phyloP scores from a whole-genome alignment of 805 yeast genomes.

The Starmerella roubikii region DNA sequence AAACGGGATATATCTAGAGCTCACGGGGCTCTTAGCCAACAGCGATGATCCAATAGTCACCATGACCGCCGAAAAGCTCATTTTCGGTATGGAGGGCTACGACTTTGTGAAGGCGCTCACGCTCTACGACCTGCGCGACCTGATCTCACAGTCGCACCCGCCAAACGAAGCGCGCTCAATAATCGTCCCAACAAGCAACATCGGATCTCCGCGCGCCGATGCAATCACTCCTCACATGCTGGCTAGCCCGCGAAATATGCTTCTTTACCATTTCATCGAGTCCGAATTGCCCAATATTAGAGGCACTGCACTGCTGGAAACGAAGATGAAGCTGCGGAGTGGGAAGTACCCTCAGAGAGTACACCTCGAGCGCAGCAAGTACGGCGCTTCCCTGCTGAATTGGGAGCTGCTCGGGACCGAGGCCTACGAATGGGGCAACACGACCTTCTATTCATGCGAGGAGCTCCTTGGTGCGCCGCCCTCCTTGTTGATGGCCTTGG shows the following conservation, averaged over 20 bases:
- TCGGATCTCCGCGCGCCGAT: neutral
- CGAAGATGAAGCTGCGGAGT: conserved; percentile 30
- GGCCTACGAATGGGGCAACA: conserved; percentile 41
- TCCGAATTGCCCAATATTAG: conserved; percentile 26
- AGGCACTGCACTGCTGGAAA: conserved; percentile 23
- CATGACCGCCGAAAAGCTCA: conserved; percentile 43
- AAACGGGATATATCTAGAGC: conserved; percentile 30
- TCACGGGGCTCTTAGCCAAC: conserved; percentile 4
- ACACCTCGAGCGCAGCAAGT: conserved; percentile 31
- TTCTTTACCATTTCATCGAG: conserved; percentile 53
- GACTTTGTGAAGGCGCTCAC: conserved; percentile 57
- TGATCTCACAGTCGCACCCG: conserved; percentile 40
- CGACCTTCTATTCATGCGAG: conserved; percentile 51
- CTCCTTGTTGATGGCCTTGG: conserved; percentile 49
- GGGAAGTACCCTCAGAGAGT: conserved; percentile 55
- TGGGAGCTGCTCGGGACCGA: conserved; percentile 37
- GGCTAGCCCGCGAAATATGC: conserved; percentile 14
- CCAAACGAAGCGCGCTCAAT: conserved; percentile 40
- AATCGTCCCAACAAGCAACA: conserved; percentile 32
- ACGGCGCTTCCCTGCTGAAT: conserved; percentile 34
- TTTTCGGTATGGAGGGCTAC: conserved; percentile 46
- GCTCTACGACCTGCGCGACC: conserved; percentile 40
- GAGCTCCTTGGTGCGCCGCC: conserved; percentile 51
- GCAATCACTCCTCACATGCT: neutral
- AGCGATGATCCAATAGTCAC: conserved; percentile 20